Evolutionary conservation across 225 moss, liverwort and hornwort species (phyloP), one percentile per base, ranked within the genome.

Genomic region (Straminergon stramineum): DNA sequence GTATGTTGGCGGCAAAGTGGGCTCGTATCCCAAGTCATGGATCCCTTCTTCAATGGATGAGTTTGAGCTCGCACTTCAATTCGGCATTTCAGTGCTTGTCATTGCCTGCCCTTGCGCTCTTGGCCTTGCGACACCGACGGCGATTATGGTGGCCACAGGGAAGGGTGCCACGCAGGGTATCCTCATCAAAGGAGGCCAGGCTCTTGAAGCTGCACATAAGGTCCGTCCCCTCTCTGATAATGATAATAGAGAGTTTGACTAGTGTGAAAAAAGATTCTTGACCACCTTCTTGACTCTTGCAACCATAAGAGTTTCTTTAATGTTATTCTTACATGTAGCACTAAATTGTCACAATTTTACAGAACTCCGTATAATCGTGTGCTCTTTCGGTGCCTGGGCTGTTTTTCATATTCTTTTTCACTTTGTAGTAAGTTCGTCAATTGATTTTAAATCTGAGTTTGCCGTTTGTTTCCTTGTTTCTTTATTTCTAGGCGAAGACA

Each of bases 101-200:
- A 97, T 99, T 63, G 99, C 99, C 35, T 99, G 99, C 82, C 99
- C 99, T 52, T 99, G 99, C 91, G 99, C 99, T 64, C 96, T 99
- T 76, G 99, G 97, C 66, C 97, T 99, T 74, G 99, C 99, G 52
- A 99, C 99, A 64, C 99, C 99, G 63, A 99, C 99, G 52, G 99
- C 99, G 70, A 97, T 99, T 66, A 99, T 99, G 97, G 99, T 97
- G 87, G 99, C 97, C 58, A 99, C 97, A 39, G 99, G 99, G 76
- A 99, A 95, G 91, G 97, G 99, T 26, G 99, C 99, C 51, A 96
- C 95, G 37, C 99, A 99, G 73, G 99, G 99, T 74, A 97, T 99
- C 39, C 97, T 99, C 73, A 99, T 99, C 87, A 99, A 99, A 90
- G 97, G 99, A 66, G 99, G 97, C 65, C 95, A 96, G 88, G 99